Evolutionary conservation across 139 green algal species (phyloP).

Genomic region (Chlorella sorokiniana): DNA sequence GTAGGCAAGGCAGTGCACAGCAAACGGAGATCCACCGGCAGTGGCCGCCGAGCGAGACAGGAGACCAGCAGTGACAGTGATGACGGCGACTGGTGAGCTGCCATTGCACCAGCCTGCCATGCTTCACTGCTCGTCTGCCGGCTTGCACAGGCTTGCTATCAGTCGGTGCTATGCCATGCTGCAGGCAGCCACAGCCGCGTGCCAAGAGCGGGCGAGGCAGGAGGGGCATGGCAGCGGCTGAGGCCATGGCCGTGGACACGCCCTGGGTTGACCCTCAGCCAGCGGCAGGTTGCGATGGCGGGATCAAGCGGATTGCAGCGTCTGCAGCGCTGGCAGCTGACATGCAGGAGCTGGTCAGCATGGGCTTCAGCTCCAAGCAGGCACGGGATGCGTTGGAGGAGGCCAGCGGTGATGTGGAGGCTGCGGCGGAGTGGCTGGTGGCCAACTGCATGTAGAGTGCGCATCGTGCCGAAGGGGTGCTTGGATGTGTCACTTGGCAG

Average conservation of each 20-base stretch:
- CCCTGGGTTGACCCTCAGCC: not conserved
- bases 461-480: not conserved
- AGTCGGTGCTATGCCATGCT: not conserved
- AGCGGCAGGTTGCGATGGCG: not conserved
- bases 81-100: conserved; percentile 15
- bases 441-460: conserved; percentile 41
- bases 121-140: not conserved
- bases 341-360: conserved; percentile 46
- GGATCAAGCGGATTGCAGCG: not conserved
- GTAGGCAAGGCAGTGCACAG: not conserved
- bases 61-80: not conserved
- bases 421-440: conserved; percentile 71
- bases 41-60: not conserved
- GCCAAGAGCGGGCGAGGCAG: not conserved
- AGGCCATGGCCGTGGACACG: not conserved
- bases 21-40: conserved; percentile 24
- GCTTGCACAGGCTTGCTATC: not conserved
- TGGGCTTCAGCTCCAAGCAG: conserved; percentile 73
- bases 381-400: conserved; percentile 72
- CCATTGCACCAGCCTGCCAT: not conserved
- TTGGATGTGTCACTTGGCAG: not conserved
- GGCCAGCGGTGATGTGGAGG: conserved; percentile 53
- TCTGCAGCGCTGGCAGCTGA: conserved; percentile 22
- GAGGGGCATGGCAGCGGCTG: not conserved
- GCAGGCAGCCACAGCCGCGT: not conserved